Conservation (phyloP, 495 filamentous ascomycete genomes). For the Penicillium antarcticum region DNA sequence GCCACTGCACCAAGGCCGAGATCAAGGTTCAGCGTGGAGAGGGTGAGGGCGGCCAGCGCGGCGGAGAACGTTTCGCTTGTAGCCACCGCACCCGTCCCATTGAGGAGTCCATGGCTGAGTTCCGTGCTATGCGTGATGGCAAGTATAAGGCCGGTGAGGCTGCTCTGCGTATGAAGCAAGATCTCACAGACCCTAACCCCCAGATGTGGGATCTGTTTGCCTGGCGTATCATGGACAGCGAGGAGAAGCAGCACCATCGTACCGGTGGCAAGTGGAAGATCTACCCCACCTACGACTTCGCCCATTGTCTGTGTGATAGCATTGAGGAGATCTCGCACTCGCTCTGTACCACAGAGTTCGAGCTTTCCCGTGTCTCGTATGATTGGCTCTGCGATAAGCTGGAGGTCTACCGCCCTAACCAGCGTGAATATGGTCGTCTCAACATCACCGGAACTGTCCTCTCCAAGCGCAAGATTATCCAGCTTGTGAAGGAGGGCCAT, state of each 20-base stretch:
- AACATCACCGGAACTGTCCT: constrained; percentile 79
- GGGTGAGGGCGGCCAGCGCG: constrained; percentile 60
- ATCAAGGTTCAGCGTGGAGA: constrained; percentile 84
- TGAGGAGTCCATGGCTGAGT: constrained; percentile 76
- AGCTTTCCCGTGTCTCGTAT: constrained; percentile 71
- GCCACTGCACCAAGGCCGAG: constrained; percentile 67
- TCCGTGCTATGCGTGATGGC: constrained; percentile 87
- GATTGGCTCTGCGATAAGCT: constrained; percentile 82
- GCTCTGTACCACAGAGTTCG: constrained; percentile 85
- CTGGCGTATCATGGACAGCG: constrained; percentile 64
- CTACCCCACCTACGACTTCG: constrained; percentile 90
- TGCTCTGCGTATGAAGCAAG: constrained; percentile 87
- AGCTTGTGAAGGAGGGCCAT: constrained; percentile 67
- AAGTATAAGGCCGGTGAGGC: constrained; percentile 86
- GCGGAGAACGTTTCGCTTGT: constrained; percentile 73
- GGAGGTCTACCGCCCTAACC: constrained; percentile 79
- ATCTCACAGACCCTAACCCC: constrained; percentile 55
- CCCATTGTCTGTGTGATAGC: constrained; percentile 84
- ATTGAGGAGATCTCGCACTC: constrained; percentile 88
- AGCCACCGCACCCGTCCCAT: constrained; percentile 68
- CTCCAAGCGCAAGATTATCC: constrained; percentile 76
- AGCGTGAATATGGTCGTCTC: constrained; percentile 74
- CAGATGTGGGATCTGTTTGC: constrained; percentile 72
- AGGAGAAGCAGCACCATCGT: constrained; percentile 59
- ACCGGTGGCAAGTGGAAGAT: constrained; percentile 77